A percentile compares a stretch with the other conserved stretches of the same genome.
These are phyloP conservation scores for Termitomyces sp. DNA, from an alignment of 768 basidiomycete species.

Conservation along the genomic window DNA sequence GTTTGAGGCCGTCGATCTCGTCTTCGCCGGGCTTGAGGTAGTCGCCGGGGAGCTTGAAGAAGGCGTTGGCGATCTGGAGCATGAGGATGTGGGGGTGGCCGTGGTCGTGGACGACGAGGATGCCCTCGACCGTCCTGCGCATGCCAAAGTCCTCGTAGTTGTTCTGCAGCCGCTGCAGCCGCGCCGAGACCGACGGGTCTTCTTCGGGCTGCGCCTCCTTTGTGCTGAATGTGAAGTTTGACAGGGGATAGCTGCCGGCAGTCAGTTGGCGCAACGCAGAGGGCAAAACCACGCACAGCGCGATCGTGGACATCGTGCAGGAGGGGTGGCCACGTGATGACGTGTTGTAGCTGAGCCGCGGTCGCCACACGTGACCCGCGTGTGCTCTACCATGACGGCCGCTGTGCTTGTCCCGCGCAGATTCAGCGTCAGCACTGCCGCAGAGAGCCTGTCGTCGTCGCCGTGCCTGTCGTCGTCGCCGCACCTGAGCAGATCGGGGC, in stretches of 20 bases:
- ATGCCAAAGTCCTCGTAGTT: slow-evolving; percentile 98
- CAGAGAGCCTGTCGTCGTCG: too few relatives aligned
- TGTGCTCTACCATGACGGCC: too few relatives aligned
- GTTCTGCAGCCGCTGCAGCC: slow-evolving; percentile 89
- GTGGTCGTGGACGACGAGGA: slow-evolving; percentile 91
- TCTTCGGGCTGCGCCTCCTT: slow-evolving; percentile 98
- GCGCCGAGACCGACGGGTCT: slow-evolving; percentile 92
- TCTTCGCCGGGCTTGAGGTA: slow-evolving; percentile 97
- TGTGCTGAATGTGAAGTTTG: slow-evolving; percentile 94
- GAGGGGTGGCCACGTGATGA: slow-evolving; percentile 14
- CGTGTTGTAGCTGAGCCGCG: too few relatives aligned
- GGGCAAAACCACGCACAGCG: slow-evolving; percentile 32
- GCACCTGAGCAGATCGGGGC: slow-evolving; percentile 55
- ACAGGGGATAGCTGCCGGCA: slow-evolving; percentile 66
- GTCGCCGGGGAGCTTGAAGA: slow-evolving; percentile 99
- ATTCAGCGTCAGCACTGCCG: too few relatives aligned
- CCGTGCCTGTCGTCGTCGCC: slow-evolving; percentile 10
- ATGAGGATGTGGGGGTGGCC: slow-evolving; percentile 97
- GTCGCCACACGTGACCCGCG: too few relatives aligned
- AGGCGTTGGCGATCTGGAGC: slow-evolving; percentile 97
- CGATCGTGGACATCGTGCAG: slow-evolving; percentile 34
- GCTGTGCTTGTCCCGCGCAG: too few relatives aligned
- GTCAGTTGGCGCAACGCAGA: too few relatives aligned
- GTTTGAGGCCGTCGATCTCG: slow-evolving; percentile 87
- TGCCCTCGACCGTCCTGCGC: slow-evolving; percentile 91